phyloP scores from a whole-genome alignment of 305 asterid genomes.

The Fraxinus angustifolia region DNA sequence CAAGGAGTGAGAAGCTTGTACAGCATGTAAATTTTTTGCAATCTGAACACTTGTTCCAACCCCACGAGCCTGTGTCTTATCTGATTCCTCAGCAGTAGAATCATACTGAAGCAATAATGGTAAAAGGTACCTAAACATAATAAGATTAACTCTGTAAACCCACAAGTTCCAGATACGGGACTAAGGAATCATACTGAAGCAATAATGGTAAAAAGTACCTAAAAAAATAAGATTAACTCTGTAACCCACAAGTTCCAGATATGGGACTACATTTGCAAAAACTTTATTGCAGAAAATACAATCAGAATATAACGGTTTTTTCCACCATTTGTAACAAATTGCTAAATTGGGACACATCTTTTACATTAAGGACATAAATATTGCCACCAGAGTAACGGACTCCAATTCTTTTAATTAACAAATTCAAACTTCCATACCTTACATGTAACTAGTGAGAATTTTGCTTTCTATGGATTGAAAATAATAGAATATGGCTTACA shows the following conservation, averaged over 20 bases:
- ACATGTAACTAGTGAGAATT: conserved; percentile 6
- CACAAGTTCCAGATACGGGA: conserved; percentile 11
- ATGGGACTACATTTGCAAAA: conserved; percentile 10
- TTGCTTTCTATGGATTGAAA: not conserved
- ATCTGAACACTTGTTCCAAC: conserved; percentile 95
- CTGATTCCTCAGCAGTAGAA: conserved; percentile 92
- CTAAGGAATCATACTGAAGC: not conserved
- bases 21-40: conserved; percentile 89
- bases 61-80: conserved; percentile 75
- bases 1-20: conserved; percentile 75
- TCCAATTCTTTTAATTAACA: conserved; percentile 2
- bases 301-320: not conserved
- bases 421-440: conserved; percentile 14
- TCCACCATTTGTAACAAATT: not conserved
- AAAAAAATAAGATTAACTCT: not conserved
- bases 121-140: conserved; percentile 74
- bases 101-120: conserved; percentile 94
- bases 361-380: conserved; percentile 10
- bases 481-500: conserved; percentile 4
- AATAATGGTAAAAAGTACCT: not conserved
- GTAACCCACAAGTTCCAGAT: not conserved
- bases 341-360: conserved; percentile 6
- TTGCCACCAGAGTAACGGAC: conserved; percentile 7
- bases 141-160: conserved; percentile 17
- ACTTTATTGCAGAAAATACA: not conserved